These are phyloP conservation scores for Vaccinium macrocarpon DNA, from an alignment of 148 eudicot genomes.

Conservation along the genomic window DNA sequence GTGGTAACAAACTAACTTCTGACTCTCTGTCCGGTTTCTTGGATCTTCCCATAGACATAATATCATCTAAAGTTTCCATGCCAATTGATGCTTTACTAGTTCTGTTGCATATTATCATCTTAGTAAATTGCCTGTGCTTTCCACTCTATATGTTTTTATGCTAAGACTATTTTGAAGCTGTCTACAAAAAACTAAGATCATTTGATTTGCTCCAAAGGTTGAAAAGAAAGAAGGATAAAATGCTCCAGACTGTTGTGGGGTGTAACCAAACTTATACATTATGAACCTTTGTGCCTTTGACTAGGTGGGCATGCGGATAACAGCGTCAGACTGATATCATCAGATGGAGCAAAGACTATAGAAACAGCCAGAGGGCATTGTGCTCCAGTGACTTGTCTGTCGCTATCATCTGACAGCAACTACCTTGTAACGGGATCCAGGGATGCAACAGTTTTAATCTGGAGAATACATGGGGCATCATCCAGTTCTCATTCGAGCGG, in stretches of 20 bases:
- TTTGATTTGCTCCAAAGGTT: not conserved
- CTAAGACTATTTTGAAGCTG: not conserved
- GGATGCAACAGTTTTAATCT: conserved; percentile 75
- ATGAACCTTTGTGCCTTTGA: conserved; percentile 5
- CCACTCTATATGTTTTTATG: not conserved
- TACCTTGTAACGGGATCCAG: conserved; percentile 93
- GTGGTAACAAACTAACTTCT: not conserved
- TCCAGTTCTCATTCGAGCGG: conserved; percentile 41
- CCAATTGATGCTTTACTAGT: conserved; percentile 8
- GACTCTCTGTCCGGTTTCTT: not conserved
- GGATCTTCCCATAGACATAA: not conserved
- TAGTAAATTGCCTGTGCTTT: not conserved
- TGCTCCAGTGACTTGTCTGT: conserved; percentile 95
- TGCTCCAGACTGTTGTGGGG: no score
- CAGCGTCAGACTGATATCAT: conserved; percentile 76
- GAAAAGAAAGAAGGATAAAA: no score
- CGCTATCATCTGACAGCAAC: conserved; percentile 74
- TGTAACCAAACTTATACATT: not conserved
- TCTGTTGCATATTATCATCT: not conserved
- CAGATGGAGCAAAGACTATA: conserved; percentile 84
- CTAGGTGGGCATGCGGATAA: conserved; percentile 96
- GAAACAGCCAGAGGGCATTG: conserved; percentile 90
- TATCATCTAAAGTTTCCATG: not conserved
- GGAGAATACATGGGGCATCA: conserved; percentile 66
- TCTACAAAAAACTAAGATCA: not conserved